These are phyloP conservation scores for Paecilomyces sp. DNA, from an alignment of 2,329 filamentous ascomycete genomes.

Conservation along the genomic window DNA sequence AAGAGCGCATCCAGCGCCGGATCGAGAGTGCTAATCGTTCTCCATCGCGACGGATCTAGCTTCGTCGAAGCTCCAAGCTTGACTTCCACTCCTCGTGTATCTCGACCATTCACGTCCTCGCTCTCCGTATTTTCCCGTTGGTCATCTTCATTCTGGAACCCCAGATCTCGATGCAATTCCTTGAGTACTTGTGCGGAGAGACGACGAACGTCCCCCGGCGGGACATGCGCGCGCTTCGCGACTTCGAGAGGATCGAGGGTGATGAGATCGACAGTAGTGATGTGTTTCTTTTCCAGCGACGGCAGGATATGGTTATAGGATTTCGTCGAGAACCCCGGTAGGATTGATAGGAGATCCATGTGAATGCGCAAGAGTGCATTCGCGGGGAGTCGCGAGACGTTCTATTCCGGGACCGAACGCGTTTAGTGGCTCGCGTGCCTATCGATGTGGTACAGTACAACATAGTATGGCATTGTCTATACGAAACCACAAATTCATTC, in stretches of 20 bases:
- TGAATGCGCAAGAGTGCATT: conserved; percentile 9
- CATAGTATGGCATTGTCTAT: too few species aligned
- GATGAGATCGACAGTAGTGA: conserved; percentile 79
- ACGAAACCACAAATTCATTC: too few species aligned
- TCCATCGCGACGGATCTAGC: conserved; percentile 37
- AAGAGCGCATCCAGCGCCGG: conserved; percentile 62
- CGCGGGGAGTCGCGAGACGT: conserved; percentile 4
- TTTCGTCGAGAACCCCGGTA: conserved; percentile 69
- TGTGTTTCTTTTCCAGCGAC: conserved; percentile 66
- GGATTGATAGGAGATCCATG: conserved; percentile 69
- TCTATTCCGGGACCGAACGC: conserved; percentile 10
- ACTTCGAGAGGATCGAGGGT: conserved; percentile 76
- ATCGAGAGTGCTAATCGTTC: conserved; percentile 74
- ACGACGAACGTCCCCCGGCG: conserved; percentile 70
- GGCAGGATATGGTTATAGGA: conserved; percentile 69
- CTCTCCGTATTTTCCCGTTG: conserved; percentile 3
- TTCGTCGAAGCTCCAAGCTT: conserved; percentile 18
- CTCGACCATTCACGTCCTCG: conserved; percentile 15
- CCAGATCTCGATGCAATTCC: conserved; percentile 59
- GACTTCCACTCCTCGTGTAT: conserved; percentile 9
- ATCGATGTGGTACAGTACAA: too few species aligned
- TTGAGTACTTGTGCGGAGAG: conserved; percentile 61
- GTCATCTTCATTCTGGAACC: conserved; percentile 23
- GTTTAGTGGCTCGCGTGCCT: neutral
- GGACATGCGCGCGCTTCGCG: conserved; percentile 76